phyloP scores from a whole-genome alignment of 768 basidiomycete genomes.

The Leccinellum albellum region DNA sequence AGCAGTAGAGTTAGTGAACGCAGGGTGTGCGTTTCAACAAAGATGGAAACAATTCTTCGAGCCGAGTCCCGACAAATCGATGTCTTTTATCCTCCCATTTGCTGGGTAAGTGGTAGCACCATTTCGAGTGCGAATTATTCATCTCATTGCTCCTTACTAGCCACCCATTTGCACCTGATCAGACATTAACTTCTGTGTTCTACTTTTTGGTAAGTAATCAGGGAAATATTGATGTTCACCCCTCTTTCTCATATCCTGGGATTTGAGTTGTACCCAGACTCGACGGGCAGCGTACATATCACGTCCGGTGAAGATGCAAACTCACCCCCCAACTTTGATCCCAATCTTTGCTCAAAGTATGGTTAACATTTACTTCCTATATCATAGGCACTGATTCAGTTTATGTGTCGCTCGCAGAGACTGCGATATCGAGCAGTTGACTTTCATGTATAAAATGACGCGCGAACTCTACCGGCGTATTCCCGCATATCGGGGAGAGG shows the following conservation, averaged over 20 bases:
- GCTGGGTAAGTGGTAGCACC: conserved; percentile 35
- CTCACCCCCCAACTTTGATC: conserved; percentile 41
- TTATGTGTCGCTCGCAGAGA: neutral
- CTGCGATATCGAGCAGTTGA: conserved; percentile 43
- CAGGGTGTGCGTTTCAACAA: conserved; percentile 42
- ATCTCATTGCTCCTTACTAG: conserved; percentile 13
- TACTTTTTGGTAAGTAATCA: conserved; percentile 33
- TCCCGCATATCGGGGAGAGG: conserved; percentile 28
- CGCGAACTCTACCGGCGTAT: conserved; percentile 57
- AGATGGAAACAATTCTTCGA: conserved; percentile 53
- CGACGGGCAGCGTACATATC: conserved; percentile 48
- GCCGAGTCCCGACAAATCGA: conserved; percentile 51
- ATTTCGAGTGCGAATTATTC: neutral
- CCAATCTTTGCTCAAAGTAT: conserved; percentile 43
- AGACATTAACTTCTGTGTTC: conserved; percentile 26
- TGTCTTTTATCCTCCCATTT: conserved; percentile 39
- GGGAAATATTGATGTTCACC: neutral
- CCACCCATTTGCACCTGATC: conserved; percentile 18
- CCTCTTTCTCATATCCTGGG: neutral
- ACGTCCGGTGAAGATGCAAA: conserved; percentile 38
- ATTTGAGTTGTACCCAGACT: conserved; percentile 41
- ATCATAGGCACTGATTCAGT: neutral
- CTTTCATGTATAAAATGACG: conserved; percentile 51
- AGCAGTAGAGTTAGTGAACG: conserved; percentile 42
- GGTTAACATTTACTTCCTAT: neutral